phyloP scores from a whole-genome alignment of 345 rosid species.

The Limnanthes douglasii region DNA sequence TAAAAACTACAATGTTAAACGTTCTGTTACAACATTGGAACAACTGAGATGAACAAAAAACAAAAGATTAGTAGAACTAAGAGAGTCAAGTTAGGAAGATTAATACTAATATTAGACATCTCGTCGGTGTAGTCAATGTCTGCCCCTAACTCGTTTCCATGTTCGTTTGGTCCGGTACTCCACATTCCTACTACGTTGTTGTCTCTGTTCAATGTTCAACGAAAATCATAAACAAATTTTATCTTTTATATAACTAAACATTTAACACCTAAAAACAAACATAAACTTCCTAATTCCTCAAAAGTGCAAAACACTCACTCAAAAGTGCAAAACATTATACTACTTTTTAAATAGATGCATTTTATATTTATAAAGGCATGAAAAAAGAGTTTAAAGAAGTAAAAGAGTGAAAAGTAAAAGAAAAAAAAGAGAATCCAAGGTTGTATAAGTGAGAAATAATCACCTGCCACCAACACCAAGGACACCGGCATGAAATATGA shows the following conservation, averaged over 20 bases:
- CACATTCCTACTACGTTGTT: constrained; percentile 77
- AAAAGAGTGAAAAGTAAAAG: constrained; percentile 8
- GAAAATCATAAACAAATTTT: too few relatives aligned
- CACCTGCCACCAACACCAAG: constrained; percentile 82
- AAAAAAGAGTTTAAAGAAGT: constrained; percentile 5
- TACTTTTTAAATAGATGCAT: constrained; percentile 7
- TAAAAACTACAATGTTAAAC: too few relatives aligned
- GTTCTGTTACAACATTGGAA: too few relatives aligned
- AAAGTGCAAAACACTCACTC: too few relatives aligned
- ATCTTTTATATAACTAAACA: too few relatives aligned
- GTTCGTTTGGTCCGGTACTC: constrained; percentile 38
- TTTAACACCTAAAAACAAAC: too few relatives aligned
- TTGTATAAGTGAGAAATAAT: background rate
- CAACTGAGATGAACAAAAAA: too few relatives aligned
- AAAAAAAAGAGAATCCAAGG: constrained; percentile 5
- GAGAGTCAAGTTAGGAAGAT: too few relatives aligned
- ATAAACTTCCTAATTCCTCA: too few relatives aligned
- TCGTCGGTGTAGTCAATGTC: constrained; percentile 33
- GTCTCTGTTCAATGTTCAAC: constrained; percentile 24
- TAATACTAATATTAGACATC: too few relatives aligned
- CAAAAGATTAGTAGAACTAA: too few relatives aligned
- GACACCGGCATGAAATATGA: constrained; percentile 50
- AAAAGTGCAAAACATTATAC: too few relatives aligned
- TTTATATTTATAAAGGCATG: constrained; percentile 9
- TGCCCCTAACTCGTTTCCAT: constrained; percentile 9